Evolutionary conservation across 495 filamentous ascomycete genomes (phyloP).

Genomic region (Saxophila tyrrhenica): DNA sequence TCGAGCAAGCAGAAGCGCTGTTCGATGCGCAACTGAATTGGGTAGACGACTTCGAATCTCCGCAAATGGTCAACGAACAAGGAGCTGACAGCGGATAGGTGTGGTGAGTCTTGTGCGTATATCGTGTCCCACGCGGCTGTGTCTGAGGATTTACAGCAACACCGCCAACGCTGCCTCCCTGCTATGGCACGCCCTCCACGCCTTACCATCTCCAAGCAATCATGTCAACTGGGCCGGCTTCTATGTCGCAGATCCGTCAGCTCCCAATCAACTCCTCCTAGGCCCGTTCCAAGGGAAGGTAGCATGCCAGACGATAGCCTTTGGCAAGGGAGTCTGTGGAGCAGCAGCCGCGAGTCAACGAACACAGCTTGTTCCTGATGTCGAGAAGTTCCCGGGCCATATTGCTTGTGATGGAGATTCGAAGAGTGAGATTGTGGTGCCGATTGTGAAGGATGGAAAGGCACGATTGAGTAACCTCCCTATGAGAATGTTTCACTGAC

Average conservation of each 20-base stretch:
- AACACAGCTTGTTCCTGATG: constrained; percentile 66
- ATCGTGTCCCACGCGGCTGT: background rate
- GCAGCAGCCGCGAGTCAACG: constrained; percentile 51
- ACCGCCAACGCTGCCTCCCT: constrained; percentile 74
- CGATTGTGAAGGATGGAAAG: constrained; percentile 51
- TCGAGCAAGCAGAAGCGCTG: constrained; percentile 58
- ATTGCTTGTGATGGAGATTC: constrained; percentile 81
- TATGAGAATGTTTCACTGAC: constrained; percentile 1
- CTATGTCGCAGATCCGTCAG: constrained; percentile 58
- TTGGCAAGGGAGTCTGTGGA: constrained; percentile 76
- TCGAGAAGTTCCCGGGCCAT: constrained; percentile 70
- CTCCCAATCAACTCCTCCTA: constrained; percentile 47
- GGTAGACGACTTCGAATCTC: constrained; percentile 40
- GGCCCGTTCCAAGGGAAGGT: constrained; percentile 84
- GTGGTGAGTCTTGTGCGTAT: constrained; percentile 6
- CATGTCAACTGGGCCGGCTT: constrained; percentile 87
- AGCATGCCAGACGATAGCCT: constrained; percentile 74
- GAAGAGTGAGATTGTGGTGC: constrained; percentile 84
- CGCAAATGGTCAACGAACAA: background rate
- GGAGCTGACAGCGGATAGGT: constrained; percentile 1
- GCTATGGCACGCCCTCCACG: constrained; percentile 74
- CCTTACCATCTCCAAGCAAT: constrained; percentile 60
- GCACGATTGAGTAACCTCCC: constrained; percentile 27
- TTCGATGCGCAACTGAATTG: constrained; percentile 76
- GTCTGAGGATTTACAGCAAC: constrained; percentile 45